A percentile compares a stretch with the other conserved stretches of the same genome.
Conservation (phyloP, 768 basidiomycete genomes). For the Amanita inopinata region DNA sequence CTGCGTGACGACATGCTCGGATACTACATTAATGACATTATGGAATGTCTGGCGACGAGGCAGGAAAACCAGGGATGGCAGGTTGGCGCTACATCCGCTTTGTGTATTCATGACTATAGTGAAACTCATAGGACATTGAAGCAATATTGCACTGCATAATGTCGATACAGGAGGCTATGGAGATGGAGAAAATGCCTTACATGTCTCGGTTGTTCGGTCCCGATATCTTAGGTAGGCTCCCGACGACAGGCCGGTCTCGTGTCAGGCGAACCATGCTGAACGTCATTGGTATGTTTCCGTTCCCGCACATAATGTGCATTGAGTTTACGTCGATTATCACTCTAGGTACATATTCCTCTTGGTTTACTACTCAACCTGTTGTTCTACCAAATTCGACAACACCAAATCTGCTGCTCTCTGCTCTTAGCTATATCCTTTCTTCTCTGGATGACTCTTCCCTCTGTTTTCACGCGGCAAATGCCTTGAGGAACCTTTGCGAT, state of each 20-base stretch:
- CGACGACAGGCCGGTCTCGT: slow-evolving; percentile 51
- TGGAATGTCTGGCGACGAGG: slow-evolving; percentile 37
- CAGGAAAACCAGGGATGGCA: slow-evolving; percentile 58
- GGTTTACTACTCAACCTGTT: slow-evolving; percentile 52
- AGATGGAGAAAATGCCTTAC: slow-evolving; percentile 39
- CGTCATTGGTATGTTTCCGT: slow-evolving; percentile 50
- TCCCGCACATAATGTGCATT: background rate
- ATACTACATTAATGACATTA: slow-evolving; percentile 55
- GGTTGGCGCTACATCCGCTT: slow-evolving; percentile 28
- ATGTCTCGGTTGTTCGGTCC: slow-evolving; percentile 62
- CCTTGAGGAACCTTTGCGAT: slow-evolving; percentile 82
- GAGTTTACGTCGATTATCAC: background rate
- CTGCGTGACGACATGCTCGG: slow-evolving; percentile 76
- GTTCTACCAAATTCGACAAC: slow-evolving; percentile 16
- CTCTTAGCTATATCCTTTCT: slow-evolving; percentile 58
- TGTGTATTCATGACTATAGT: background rate
- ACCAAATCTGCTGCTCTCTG: slow-evolving; percentile 48
- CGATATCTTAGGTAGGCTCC: slow-evolving; percentile 59
- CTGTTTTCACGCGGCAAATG: slow-evolving; percentile 67
- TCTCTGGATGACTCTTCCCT: slow-evolving; percentile 57
- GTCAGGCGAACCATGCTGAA: slow-evolving; percentile 66
- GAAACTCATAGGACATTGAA: slow-evolving; percentile 59
- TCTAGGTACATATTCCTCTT: slow-evolving; percentile 65
- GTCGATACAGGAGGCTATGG: slow-evolving; percentile 81
- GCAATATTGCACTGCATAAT: slow-evolving; percentile 79